phyloP scores from a whole-genome alignment of 495 filamentous ascomycete genomes.

The Aspergillus incahuasiensis region DNA sequence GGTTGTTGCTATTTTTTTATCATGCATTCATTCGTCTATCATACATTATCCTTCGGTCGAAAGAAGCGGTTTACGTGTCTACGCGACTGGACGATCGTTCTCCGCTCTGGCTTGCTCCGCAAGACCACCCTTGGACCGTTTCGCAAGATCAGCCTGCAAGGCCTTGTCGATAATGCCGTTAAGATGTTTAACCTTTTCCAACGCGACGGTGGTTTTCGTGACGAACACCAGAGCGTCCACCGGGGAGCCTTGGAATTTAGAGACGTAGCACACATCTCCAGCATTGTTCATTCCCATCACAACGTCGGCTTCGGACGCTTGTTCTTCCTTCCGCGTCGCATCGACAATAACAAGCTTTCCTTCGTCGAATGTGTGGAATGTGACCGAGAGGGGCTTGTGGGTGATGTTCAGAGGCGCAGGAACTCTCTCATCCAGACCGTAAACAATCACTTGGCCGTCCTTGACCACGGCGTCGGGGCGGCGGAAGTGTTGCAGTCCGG shows the following conservation, averaged over 20 bases:
- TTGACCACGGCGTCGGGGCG: constrained; percentile 81
- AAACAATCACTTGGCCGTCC: constrained; percentile 76
- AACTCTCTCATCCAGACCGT: constrained; percentile 76
- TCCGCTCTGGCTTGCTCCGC: constrained; percentile 77
- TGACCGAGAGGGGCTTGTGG: constrained; percentile 83
- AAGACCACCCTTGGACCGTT: constrained; percentile 69
- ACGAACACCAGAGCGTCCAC: constrained; percentile 74
- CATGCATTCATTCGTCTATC: constrained; percentile 11
- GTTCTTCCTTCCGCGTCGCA: constrained; percentile 77
- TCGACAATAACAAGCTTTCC: constrained; percentile 66
- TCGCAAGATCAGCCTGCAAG: constrained; percentile 70
- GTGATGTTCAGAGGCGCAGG: constrained; percentile 85
- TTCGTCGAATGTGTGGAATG: constrained; percentile 74
- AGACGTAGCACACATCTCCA: constrained; percentile 87
- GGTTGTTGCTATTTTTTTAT: not conserved
- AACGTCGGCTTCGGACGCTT: constrained; percentile 75
- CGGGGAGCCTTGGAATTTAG: constrained; percentile 78
- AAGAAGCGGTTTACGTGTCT: not conserved
- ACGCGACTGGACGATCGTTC: constrained; percentile 54
- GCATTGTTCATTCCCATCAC: constrained; percentile 82
- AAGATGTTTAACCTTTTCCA: constrained; percentile 75
- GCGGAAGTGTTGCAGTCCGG: constrained; percentile 83
- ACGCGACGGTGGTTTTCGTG: constrained; percentile 61
- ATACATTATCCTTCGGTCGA: constrained; percentile 4
- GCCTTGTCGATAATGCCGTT: constrained; percentile 63